Evolutionary conservation across 176 grass and related monocot species (phyloP).

Genomic region (Aegilops tauschii): DNA sequence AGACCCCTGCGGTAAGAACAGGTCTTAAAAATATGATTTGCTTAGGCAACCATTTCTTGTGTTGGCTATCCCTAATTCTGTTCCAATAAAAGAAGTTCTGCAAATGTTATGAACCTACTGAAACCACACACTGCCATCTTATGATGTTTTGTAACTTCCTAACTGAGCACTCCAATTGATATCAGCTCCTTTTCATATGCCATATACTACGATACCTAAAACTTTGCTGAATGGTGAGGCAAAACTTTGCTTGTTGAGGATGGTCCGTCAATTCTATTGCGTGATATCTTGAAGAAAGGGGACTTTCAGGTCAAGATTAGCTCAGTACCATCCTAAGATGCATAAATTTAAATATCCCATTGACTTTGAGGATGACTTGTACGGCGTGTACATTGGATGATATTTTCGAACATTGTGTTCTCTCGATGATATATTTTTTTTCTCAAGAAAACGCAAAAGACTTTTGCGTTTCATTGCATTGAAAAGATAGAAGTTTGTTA

Average conservation of each 20-base stretch:
- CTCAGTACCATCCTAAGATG: background rate
- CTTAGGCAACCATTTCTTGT: slow-evolving; percentile 21
- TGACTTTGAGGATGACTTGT: background rate
- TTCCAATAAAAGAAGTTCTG: slow-evolving; percentile 1
- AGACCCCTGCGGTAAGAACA: slow-evolving; percentile 84
- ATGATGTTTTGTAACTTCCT: too few relatives aligned
- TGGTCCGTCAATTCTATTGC: background rate
- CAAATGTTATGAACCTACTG: too few relatives aligned
- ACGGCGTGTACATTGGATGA: background rate
- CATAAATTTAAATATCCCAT: background rate
- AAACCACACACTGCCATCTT: too few relatives aligned
- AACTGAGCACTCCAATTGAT: too few relatives aligned
- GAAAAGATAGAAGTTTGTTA: too few relatives aligned
- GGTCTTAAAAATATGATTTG: slow-evolving; percentile 27
- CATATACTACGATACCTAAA: background rate
- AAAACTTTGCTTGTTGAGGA: slow-evolving; percentile 22
- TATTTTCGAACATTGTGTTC: background rate
- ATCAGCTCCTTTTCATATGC: background rate
- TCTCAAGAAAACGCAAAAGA: too few relatives aligned
- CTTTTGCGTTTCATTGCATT: too few relatives aligned
- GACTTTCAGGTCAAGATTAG: background rate
- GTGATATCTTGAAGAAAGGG: background rate
- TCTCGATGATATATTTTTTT: background rate
- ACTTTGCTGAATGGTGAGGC: background rate
- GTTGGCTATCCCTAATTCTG: background rate